Evolutionary conservation across 169 alveolate genomes (phyloP).

Genomic region (Plasmodium gaboni): DNA sequence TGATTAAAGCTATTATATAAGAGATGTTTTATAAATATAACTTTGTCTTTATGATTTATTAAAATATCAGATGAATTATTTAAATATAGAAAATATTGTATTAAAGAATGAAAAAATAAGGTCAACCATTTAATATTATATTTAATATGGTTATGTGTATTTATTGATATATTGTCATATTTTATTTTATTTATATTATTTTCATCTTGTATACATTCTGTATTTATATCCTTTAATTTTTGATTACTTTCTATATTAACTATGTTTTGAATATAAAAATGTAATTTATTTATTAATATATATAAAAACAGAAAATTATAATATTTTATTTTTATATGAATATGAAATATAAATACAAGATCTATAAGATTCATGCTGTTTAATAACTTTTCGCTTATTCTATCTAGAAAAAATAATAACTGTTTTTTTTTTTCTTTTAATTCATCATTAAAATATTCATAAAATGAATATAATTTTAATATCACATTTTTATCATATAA

Average conservation of each 20-base stretch:
- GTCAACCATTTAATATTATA: slow-evolving; percentile 27
- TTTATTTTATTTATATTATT: too few relatives aligned
- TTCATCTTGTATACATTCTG: too few relatives aligned
- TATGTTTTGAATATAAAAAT: slow-evolving; percentile 1
- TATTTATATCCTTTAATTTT: too few relatives aligned
- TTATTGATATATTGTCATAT: too few relatives aligned
- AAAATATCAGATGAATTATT: not conserved
- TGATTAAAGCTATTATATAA: slow-evolving; percentile 13
- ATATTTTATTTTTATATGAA: slow-evolving; percentile 45
- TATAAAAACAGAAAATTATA: slow-evolving; percentile 54
- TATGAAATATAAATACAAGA: slow-evolving; percentile 36
- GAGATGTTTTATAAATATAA: not conserved
- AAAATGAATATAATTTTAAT: slow-evolving; percentile 27
- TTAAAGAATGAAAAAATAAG: slow-evolving; percentile 41
- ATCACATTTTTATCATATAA: slow-evolving; percentile 13
- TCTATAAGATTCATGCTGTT: slow-evolving; percentile 46
- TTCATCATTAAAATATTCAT: slow-evolving; percentile 14
- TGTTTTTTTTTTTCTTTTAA: slow-evolving; percentile 18
- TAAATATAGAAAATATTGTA: slow-evolving; percentile 37
- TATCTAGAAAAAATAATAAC: slow-evolving; percentile 62
- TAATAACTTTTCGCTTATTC: slow-evolving; percentile 30
- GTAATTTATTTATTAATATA: slow-evolving; percentile 24
- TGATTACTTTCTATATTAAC: not conserved
- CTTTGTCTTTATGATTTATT: slow-evolving; percentile 24
- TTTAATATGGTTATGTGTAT: slow-evolving; percentile 3